Evolutionary conservation across 352 stramenopile species (phyloP), one percentile per base, ranked within the genome.

Genomic region (Phytophthora palmivora): DNA sequence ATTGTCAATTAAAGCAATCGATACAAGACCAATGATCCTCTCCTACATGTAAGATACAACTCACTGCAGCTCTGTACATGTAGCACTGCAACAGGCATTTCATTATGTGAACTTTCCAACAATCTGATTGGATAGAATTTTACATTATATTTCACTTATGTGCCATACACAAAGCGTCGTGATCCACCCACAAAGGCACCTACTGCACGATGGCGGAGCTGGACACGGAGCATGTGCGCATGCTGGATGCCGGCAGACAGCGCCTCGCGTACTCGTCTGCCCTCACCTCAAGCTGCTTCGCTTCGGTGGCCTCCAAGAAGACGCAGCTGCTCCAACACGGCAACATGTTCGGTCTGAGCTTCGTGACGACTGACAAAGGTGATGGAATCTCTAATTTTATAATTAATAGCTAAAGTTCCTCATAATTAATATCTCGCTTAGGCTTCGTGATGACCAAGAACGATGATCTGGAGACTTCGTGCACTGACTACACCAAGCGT

Each of bases 151-250:
- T 32, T 32, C 30, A 34, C 30, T 59, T 33, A 21, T 62, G 53
- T 65, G 2, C 1, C 18, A 7, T 4, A 62, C 58, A 62, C 21
- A 61, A 67, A 16, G 19, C 37, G 24, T 57, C 45, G 44, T 67
- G 50, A 65, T 64, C 52, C 59, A 63, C 51, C 37, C 43, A 63
- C 43, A 50, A 50, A 64, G 32, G 11, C 26, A 19, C 30, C 47
- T 12, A 21, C 11, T 14, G 28, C 67, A 58, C 48, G 28, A 73
- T 69, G 67, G 60, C 63, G 62, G 76, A 85, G 76, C 55, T 74
- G 49, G 84, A 88, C 67, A 81, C 78, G 19, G 84, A 93, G 57
- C 82, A 93, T 53, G 84, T 93, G 48, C 84, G 84, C 71, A 82
- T 93, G 74, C 55, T 93, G 47, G 80, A 90, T 50, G 79, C 78